Evolutionary conservation across 768 basidiomycete species (phyloP), one percentile per base, ranked within the genome.

Genomic region (Amanita inopinata): DNA sequence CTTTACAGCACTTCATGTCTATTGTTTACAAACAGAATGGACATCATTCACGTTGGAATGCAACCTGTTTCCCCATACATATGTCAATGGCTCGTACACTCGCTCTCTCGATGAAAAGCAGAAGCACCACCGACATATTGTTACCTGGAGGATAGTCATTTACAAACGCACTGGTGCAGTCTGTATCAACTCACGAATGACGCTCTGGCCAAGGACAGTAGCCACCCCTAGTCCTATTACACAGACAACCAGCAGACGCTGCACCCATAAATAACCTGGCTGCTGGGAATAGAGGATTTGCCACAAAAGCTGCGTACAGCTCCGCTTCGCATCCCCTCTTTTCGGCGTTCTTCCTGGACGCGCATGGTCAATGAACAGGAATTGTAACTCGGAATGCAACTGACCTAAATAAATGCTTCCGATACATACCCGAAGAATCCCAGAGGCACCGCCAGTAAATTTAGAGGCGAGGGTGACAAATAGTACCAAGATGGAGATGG

Each of bases 231-330:
- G n/a, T n/a, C n/a, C n/a, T n/a, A n/a, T n/a, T n/a, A n/a, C n/a
- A n/a, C n/a, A n/a, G n/a, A n/a, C n/a, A n/a, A n/a, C n/a, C n/a
- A n/a, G n/a, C n/a, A n/a, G n/a, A n/a, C n/a, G n/a, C n/a, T n/a
- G n/a, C n/a, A n/a, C n/a, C n/a, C n/a, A n/a, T n/a, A n/a, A 82
- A 71, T 59, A 82, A 73, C 65, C 79, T 76, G n/a, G 70, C 70
- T 1, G 54, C 49, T 0, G 78, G 77, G 36, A 76, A 67, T 10
- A 71, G 46, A 33, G 75, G 32, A 0, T 64, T 69, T 0, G 74
- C 73, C 4, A 61, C 52, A 41, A 73, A 74, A 10, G 74, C 66
- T 12, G 64, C 51, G 46, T 68, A 75, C 23, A 80, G 56, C 14
- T 78, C 67, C 2, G 79, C 78, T 56, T 81, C 78, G 2, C 59